Evolutionary conservation across 2,329 filamentous ascomycete genomes (phyloP), one percentile per base, ranked within the genome.

Genomic region (Neophaeococcomyces aloes): DNA sequence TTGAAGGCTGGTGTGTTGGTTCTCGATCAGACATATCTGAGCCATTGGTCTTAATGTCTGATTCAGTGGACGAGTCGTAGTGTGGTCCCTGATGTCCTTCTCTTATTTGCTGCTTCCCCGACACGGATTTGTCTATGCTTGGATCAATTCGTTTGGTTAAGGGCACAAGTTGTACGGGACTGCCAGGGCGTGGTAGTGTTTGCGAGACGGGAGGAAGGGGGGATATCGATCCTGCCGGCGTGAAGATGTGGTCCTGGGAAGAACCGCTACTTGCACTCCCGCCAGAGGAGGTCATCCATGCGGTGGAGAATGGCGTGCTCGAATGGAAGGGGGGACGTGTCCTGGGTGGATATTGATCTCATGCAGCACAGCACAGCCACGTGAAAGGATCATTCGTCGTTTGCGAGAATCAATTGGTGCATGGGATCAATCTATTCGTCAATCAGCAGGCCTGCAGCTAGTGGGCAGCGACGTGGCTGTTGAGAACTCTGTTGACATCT

Each of bases 21-120:
- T 74, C 66, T 49, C 69, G 65, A 49, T 59, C 57, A 42, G 63
- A 58, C 56, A 71, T 65, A 27, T 67, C 65, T 58, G 66, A 66
- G 50, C 65, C 62, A 48, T 62, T 63, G 41, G 61, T 59, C 42
- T 61, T 57, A 34, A 57, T 58, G 46, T 66, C 57, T 53, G 58
- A 57, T n/a, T n/a, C 23, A 10, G 23, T 27, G 49, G 55, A 58
- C 47, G 57, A 56, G 52, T 64, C 61, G 52, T 61, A 58, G 45
- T 60, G 57, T 48, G 36, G 29, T 33, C 47, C 48, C 21, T 48
- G 31, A n/a, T 25, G 19, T 29, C 39, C 29, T n/a, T 47, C 21
- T 41, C 33, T 42, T 18, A 37, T 34, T 21, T 45, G 15, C 25
- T 47, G 46, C 30, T 42, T 34, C 15, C 44, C 43, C 23, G 49